Evolutionary conservation across 2,329 filamentous ascomycete genomes (phyloP).

Genomic region (Graphilbum sp.): DNA sequence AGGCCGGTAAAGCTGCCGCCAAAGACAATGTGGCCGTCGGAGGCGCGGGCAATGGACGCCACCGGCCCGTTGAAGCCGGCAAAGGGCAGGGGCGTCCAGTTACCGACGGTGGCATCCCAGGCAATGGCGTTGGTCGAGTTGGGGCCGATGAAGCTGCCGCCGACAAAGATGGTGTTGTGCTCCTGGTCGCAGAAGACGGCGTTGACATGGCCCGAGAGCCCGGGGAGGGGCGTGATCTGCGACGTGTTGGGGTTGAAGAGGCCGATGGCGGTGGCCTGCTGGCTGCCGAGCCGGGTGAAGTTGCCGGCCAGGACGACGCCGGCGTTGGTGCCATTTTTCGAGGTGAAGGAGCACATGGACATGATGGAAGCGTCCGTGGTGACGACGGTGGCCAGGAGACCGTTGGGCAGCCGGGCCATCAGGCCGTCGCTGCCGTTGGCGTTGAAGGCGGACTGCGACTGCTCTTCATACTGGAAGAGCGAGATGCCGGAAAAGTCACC

Average conservation of each 20-base stretch:
- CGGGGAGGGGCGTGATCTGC: conserved; percentile 56
- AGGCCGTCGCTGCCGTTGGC: conserved; percentile 71
- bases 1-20: conserved; percentile 80
- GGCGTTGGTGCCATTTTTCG: conserved; percentile 47
- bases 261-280: conserved; percentile 63
- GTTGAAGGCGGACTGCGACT: conserved; percentile 50
- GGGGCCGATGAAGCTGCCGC: conserved; percentile 63
- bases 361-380: conserved; percentile 71
- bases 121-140: conserved; percentile 84
- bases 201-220: conserved; percentile 68
- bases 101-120: conserved; percentile 51
- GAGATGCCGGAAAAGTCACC: conserved; percentile 89
- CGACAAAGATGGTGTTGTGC: conserved; percentile 71
- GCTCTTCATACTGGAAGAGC: conserved; percentile 69
- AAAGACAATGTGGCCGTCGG: conserved; percentile 77
- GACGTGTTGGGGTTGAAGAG: conserved; percentile 61
- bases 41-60: conserved; percentile 62
- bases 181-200: conserved; percentile 68
- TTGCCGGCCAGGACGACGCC: conserved; percentile 82
- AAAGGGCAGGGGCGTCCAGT: conserved; percentile 75
- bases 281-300: conserved; percentile 75
- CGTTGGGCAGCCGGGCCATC: conserved; percentile 69
- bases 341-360: conserved; percentile 69
- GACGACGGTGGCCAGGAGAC: conserved; percentile 58
- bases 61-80: conserved; percentile 90